phyloP scores from a whole-genome alignment of 2,329 filamentous ascomycete species.

The Penicillium sumatraense region DNA sequence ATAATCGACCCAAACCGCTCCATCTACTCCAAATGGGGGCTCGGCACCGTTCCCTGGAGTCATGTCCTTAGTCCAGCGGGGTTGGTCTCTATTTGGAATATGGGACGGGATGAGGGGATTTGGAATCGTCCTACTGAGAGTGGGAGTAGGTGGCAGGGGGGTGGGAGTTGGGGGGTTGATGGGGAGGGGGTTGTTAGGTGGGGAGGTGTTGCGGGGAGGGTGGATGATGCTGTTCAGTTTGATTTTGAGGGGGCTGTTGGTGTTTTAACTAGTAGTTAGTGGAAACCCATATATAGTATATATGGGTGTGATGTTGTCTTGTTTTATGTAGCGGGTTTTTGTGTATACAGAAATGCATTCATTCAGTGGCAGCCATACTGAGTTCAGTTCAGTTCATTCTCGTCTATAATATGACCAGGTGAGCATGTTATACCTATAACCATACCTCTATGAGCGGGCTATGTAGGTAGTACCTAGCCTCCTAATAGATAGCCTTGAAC shows the following conservation, averaged over 20 bases:
- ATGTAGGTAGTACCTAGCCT: no score
- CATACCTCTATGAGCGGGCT: no score
- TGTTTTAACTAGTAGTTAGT: no score
- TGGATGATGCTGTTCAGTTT: slow-evolving; percentile 7
- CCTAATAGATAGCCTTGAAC: no score
- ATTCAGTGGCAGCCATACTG: no score
- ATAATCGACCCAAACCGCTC: slow-evolving; percentile 13
- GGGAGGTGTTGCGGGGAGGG: slow-evolving; percentile 5
- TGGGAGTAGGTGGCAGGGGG: slow-evolving; percentile 29
- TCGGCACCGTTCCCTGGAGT: slow-evolving; percentile 9
- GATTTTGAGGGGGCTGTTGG: slow-evolving; percentile 4
- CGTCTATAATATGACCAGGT: no score
- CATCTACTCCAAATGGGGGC: slow-evolving; percentile 11
- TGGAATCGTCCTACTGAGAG: slow-evolving; percentile 31
- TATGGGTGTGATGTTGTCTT: no score
- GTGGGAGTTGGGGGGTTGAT: slow-evolving; percentile 24
- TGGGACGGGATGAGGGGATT: slow-evolving; percentile 17
- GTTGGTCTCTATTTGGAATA: slow-evolving; percentile 2
- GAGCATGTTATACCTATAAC: no score
- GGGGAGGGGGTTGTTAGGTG: slow-evolving; percentile 9
- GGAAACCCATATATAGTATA: no score
- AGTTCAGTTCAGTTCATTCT: no score
- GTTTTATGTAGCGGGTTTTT: no score
- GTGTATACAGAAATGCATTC: no score
- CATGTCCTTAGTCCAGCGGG: slow-evolving; percentile 7